Percentiles rank a stretch among this genome's conserved stretches.
Conservation (phyloP, 2,329 filamentous ascomycete genomes). For the Fusarium bactridioides region DNA sequence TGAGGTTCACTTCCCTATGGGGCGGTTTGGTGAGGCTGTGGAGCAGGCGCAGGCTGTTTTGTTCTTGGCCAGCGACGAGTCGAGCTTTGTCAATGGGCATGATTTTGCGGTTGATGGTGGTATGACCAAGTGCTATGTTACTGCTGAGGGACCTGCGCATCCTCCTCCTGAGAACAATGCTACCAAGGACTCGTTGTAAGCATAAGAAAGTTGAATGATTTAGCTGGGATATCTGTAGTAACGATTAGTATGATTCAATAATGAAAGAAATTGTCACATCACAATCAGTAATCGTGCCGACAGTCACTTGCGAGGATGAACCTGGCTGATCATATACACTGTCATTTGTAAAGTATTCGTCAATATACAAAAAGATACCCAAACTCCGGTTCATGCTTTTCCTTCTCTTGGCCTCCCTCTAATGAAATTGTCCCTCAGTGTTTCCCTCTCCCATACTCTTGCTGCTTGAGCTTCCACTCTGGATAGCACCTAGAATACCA, state of each 20-base stretch:
- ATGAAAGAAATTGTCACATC: conserved; percentile 18
- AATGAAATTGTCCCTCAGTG: conserved; percentile 76
- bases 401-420: conserved; percentile 22
- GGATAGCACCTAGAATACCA: conserved; percentile 87
- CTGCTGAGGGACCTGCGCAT: conserved; percentile 66
- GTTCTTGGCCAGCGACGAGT: conserved; percentile 87
- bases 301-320: conserved; percentile 9
- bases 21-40: conserved; percentile 90
- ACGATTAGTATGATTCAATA: conserved; percentile 32
- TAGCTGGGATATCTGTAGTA: conserved; percentile 3
- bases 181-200: conserved; percentile 53
- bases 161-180: conserved; percentile 68
- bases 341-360: conserved; percentile 27
- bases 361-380: conserved; percentile 22
- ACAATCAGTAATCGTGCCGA: background rate
- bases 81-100: conserved; percentile 87
- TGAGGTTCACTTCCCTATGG: conserved; percentile 88
- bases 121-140: conserved; percentile 91
- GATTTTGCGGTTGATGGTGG: conserved; percentile 97
- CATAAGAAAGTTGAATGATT: background rate
- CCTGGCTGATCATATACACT: conserved; percentile 9
- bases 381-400: conserved; percentile 42
- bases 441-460: conserved; percentile 96
- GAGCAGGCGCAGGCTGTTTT: conserved; percentile 91
- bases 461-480: conserved; percentile 87